phyloP scores from a whole-genome alignment of 2,329 filamentous ascomycete species.

The Myriosclerotinia curreyana region DNA sequence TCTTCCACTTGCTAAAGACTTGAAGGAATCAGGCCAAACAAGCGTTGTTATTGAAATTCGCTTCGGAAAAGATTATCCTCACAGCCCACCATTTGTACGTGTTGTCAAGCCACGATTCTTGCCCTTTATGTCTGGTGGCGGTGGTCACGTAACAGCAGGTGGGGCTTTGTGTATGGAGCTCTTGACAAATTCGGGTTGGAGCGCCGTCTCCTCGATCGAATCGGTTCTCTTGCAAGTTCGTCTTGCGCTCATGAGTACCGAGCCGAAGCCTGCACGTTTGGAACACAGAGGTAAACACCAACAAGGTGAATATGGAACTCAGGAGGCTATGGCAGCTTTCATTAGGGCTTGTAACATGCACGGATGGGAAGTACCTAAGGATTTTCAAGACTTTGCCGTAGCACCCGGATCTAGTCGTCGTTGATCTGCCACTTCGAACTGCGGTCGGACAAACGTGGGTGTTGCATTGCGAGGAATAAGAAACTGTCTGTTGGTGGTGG shows the following conservation, averaged over 20 bases:
- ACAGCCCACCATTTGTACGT: constrained; percentile 78
- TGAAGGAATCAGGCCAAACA: constrained; percentile 58
- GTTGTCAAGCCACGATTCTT: constrained; percentile 79
- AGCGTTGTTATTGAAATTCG: constrained; percentile 80
- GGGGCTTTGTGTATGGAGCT: constrained; percentile 84
- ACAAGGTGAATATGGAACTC: constrained; percentile 57
- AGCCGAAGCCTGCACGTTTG: constrained; percentile 71
- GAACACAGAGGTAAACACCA: constrained; percentile 33
- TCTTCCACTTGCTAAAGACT: constrained; percentile 71
- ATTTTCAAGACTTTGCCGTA: constrained; percentile 45
- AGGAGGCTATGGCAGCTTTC: constrained; percentile 73
- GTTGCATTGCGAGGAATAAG: background rate
- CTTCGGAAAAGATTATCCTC: constrained; percentile 73
- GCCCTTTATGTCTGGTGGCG: constrained; percentile 67
- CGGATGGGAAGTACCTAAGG: constrained; percentile 69
- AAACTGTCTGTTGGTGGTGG: background rate
- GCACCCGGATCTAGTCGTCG: background rate
- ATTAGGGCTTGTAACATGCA: constrained; percentile 64
- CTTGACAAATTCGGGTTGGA: constrained; percentile 81
- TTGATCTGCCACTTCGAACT: background rate
- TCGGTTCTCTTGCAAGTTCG: constrained; percentile 77
- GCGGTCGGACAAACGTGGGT: background rate
- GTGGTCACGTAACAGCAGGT: constrained; percentile 80
- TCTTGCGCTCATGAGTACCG: constrained; percentile 66
- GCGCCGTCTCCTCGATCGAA: constrained; percentile 68